These are phyloP conservation scores for Sarcomyxa edulis DNA, from an alignment of 768 basidiomycete genomes.

Conservation along the genomic window DNA sequence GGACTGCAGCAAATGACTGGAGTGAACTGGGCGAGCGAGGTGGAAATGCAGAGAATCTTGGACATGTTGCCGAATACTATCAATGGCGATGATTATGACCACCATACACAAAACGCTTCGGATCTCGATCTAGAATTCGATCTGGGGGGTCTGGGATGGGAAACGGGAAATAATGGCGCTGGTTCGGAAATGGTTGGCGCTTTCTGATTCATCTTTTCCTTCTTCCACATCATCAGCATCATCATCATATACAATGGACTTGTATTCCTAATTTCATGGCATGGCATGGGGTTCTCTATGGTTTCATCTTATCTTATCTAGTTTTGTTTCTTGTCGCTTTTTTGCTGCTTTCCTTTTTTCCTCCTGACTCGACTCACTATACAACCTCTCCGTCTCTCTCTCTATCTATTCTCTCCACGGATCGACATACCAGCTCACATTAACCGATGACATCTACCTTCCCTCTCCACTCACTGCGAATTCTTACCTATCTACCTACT, in stretches of 20 bases:
- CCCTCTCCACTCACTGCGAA: too few species aligned
- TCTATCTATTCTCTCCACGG: slow-evolving; percentile 16
- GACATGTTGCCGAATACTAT: slow-evolving; percentile 38
- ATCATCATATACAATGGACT: slow-evolving; percentile 2
- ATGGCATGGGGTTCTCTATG: too few species aligned
- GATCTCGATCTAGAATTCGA: slow-evolving; percentile 2
- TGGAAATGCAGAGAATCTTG: slow-evolving; percentile 58
- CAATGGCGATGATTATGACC: slow-evolving; percentile 7
- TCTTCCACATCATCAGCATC: too few species aligned
- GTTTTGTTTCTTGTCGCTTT: too few species aligned
- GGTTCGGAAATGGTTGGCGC: too few species aligned
- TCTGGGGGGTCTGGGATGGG: background rate
- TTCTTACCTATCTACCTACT: slow-evolving; percentile 12
- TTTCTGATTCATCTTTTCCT: slow-evolving; percentile 2
- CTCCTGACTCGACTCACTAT: background rate
- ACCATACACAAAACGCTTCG: slow-evolving; percentile 7
- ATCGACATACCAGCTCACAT: too few species aligned
- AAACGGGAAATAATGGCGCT: too few species aligned
- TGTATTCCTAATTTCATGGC: too few species aligned
- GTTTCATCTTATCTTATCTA: too few species aligned
- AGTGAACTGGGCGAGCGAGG: slow-evolving; percentile 36
- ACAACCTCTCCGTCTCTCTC: background rate
- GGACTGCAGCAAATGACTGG: slow-evolving; percentile 14
- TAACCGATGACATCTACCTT: too few species aligned
- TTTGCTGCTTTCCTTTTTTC: background rate